These are phyloP conservation scores for Penicillium verhagenii DNA, from an alignment of 495 filamentous ascomycete genomes.

Conservation along the genomic window DNA sequence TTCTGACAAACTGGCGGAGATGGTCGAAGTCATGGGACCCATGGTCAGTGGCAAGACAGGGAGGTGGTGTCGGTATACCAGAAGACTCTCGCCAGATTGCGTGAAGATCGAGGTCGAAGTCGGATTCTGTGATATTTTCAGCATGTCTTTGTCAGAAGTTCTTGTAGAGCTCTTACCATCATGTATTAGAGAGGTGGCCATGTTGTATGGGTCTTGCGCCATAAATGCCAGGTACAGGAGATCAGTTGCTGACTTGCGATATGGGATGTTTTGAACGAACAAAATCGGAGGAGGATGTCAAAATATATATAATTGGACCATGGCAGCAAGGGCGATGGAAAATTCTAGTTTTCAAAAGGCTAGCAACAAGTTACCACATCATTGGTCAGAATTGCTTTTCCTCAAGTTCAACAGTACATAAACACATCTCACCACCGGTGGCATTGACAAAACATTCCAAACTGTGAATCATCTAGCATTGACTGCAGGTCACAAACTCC, in stretches of 20 bases:
- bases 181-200: not conserved
- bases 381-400: not conserved
- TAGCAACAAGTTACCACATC: not conserved
- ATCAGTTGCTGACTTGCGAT: not conserved
- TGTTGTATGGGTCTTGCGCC: not conserved
- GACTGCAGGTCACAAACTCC: not conserved
- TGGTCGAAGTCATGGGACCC: not conserved
- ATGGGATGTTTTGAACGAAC: not conserved
- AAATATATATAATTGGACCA: not conserved
- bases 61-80: constrained; percentile 6
- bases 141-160: not conserved
- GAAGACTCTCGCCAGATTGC: constrained; percentile 6
- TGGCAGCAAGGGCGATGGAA: not conserved
- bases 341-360: not conserved
- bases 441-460: not conserved
- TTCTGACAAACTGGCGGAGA: not conserved
- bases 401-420: not conserved
- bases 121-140: not conserved
- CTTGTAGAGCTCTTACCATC: not conserved
- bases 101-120: constrained; percentile 7
- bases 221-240: not conserved
- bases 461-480: not conserved
- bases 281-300: not conserved
- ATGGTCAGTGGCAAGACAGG: constrained; percentile 9
- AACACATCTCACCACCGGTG: not conserved